Evolutionary conservation across 257 asterid genomes (phyloP), one percentile per base, ranked within the genome.

Genomic region (Primulina tabacum): DNA sequence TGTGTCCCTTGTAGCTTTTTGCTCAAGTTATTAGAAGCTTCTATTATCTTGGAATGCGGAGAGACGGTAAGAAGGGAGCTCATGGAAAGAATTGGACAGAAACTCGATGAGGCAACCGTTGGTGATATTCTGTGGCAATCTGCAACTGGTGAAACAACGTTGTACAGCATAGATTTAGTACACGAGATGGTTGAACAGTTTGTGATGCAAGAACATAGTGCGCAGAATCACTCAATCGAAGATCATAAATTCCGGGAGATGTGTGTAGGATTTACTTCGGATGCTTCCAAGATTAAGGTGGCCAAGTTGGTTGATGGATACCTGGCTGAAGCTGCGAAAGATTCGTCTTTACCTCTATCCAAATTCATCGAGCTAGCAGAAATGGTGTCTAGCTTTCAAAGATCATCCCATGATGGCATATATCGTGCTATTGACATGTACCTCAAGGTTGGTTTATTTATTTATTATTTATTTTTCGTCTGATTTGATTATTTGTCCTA

Each of bases 381-480:
- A 60, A 78, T 82, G 88, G 96, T 86, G 1, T 80, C 92, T 18
- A 75, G 78, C 59, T 87, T 84, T 69, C 87, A 88, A 3, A 86
- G 97, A 75, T 76, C 73, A 63, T 82, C 89, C 3, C 95, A 89
- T 29, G 97, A 89, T 70, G 92, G 93, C 35, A 75, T 91, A 33
- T 91, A 91, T 80, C 92, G 95, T 0, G 95, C 96, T 14, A 82
- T 91, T 52, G 97, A 89, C 78, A 86, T 84, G 85, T 89, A 80
- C 68, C 89, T 91, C 76, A 89, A 89, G 97, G 96, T 89, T 75
- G 97, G 96, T 89, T 75, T 11, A 20, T 69, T 53, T 32, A 14
- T 16, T 10, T 55, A 35, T n/a, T 38, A 16, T 43, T 6, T 33
- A 2, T 0, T 2, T 55, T 12, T 62, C 8, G 60, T 38, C 16